Percentiles rank a stretch among this genome's conserved stretches.
phyloP scores from a whole-genome alignment of 73 alveolate species.

The Uronychia binucleata region DNA sequence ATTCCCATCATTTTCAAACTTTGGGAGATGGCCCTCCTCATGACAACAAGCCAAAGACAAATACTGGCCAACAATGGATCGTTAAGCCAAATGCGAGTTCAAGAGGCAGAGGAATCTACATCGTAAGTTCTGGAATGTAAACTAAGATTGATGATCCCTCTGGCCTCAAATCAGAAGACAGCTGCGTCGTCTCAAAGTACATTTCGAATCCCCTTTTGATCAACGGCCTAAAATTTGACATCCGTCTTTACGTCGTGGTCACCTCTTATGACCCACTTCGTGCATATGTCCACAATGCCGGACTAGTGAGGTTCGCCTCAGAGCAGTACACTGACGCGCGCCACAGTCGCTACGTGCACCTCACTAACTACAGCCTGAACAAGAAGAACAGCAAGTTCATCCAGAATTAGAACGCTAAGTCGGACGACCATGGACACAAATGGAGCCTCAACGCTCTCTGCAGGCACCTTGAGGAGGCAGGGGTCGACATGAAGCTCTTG shows the following conservation, averaged over 20 bases:
- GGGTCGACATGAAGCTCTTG: conserved; percentile 53
- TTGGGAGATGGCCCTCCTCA: too few species aligned
- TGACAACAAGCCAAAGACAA: conserved; percentile 51
- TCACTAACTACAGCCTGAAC: conserved; percentile 80
- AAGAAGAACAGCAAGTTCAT: conserved; percentile 63
- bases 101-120: conserved; percentile 83
- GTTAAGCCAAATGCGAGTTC: conserved; percentile 79
- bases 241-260: conserved; percentile 82
- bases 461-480: conserved; percentile 59
- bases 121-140: conserved; percentile 61
- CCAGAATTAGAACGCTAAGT: conserved; percentile 48
- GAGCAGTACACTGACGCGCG: conserved; percentile 69
- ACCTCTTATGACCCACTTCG: conserved; percentile 81
- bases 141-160: conserved; percentile 80
- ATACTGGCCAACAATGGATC: conserved; percentile 74
- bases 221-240: conserved; percentile 79
- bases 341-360: conserved; percentile 68
- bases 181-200: conserved; percentile 69
- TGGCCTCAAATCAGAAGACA: conserved; percentile 53
- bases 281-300: conserved; percentile 74
- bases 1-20: too few species aligned
- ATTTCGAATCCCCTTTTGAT: conserved; percentile 77
- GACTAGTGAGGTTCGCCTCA: conserved; percentile 76
- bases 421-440: conserved; percentile 66
- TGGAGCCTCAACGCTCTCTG: conserved; percentile 69